These are phyloP conservation scores for Candida adriatica DNA, from an alignment of 805 yeast species.

Conservation along the genomic window DNA sequence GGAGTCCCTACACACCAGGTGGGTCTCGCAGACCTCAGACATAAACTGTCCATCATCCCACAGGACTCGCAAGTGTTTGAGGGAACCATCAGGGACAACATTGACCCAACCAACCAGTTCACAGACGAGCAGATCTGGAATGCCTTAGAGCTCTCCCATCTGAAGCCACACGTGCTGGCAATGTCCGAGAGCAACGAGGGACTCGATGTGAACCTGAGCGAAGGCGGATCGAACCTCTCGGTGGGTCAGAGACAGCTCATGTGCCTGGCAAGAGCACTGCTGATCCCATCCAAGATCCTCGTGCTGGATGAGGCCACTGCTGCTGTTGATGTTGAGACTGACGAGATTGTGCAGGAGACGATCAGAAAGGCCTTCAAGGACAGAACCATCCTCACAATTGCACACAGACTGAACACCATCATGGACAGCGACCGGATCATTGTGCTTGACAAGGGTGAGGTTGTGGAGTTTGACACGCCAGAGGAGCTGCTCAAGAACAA, in stretches of 20 bases:
- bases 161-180: conserved; percentile 55
- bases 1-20: conserved; percentile 55
- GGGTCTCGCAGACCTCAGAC: conserved; percentile 75
- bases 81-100: conserved; percentile 77
- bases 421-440: conserved; percentile 74
- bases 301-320: conserved; percentile 86
- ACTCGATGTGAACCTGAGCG: conserved; percentile 48
- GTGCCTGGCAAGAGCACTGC: conserved; percentile 75
- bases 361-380: conserved; percentile 69
- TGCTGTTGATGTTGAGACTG: conserved; percentile 84
- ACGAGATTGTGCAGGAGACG: conserved; percentile 68
- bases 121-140: conserved; percentile 80
- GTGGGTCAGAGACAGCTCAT: conserved; percentile 75
- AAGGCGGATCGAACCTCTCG: conserved; percentile 67
- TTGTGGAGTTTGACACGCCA: conserved; percentile 74
- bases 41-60: conserved; percentile 77
- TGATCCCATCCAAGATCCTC: conserved; percentile 55
- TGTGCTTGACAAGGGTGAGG: conserved; percentile 68
- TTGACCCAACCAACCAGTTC: conserved; percentile 71
- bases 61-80: conserved; percentile 91
- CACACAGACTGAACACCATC: conserved; percentile 78
- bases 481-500: conserved; percentile 54
- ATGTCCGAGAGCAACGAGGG: conserved; percentile 50
- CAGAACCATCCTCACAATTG: conserved; percentile 76
- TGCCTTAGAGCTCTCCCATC: conserved; percentile 70